Conservation (phyloP, 176 grass and related monocot genomes). For the Themeda triandra region DNA sequence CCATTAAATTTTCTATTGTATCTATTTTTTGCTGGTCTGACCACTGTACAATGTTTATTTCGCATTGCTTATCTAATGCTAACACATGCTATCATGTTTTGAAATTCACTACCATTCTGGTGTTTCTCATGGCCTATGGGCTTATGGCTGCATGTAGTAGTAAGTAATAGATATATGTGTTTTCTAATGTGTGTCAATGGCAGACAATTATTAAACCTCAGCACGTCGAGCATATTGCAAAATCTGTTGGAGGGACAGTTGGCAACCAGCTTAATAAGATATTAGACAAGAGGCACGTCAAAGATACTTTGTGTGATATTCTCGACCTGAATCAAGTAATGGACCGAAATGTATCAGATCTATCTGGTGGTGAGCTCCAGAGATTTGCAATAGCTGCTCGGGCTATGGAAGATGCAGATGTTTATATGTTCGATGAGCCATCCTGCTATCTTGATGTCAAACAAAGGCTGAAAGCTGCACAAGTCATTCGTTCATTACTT, state of each 20-base stretch:
- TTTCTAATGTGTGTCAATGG: background rate
- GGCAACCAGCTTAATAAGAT: constrained; percentile 52
- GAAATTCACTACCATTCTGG: background rate
- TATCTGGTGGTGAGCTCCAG: constrained; percentile 85
- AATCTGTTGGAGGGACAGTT: constrained; percentile 69
- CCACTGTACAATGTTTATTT: background rate
- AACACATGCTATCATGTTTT: background rate
- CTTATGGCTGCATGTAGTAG: background rate
- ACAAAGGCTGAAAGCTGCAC: constrained; percentile 42
- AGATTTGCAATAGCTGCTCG: constrained; percentile 73
- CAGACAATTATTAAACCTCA: constrained; percentile 79
- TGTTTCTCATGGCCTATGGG: background rate
- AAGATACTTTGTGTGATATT: constrained; percentile 46
- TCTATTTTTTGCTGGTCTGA: background rate
- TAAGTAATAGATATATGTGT: background rate
- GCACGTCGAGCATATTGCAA: constrained; percentile 69
- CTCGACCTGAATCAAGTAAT: constrained; percentile 72
- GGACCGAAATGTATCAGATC: constrained; percentile 59
- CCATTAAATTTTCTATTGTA: background rate
- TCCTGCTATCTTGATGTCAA: constrained; percentile 42
- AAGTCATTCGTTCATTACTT: constrained; percentile 53
- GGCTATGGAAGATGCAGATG: constrained; percentile 56
- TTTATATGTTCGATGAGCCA: constrained; percentile 81
- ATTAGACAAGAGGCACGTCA: constrained; percentile 53
- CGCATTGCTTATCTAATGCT: background rate